Conservation (phyloP, 495 filamentous ascomycete species). For the Cladorrhinum samala region DNA sequence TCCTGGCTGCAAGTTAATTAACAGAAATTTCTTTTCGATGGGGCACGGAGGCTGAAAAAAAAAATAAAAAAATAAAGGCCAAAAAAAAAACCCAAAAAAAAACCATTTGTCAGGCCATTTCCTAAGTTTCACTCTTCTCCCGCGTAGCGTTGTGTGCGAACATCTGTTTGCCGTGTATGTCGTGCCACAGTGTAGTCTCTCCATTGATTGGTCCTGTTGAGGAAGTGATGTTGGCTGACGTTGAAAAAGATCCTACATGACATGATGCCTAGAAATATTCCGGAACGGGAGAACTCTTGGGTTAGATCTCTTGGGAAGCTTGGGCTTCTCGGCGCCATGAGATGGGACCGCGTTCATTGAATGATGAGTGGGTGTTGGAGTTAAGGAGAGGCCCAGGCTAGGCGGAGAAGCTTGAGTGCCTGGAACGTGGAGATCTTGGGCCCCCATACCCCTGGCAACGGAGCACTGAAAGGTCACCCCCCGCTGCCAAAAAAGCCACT, state of each 20-base stretch:
- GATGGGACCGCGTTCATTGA: background rate
- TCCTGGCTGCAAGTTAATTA: background rate
- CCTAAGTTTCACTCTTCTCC: too few species aligned
- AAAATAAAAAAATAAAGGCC: too few species aligned
- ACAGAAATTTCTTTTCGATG: background rate
- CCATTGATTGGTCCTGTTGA: too few species aligned
- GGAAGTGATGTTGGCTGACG: too few species aligned
- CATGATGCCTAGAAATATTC: background rate
- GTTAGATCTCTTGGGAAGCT: background rate
- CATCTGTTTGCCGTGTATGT: too few species aligned
- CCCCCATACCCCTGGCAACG: too few species aligned
- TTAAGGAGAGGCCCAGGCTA: slow-evolving; percentile 2
- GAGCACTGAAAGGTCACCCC: background rate
- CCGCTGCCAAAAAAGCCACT: background rate
- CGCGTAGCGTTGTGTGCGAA: too few species aligned
- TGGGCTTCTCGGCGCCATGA: background rate
- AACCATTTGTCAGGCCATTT: background rate
- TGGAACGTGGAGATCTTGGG: background rate
- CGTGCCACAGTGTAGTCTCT: too few species aligned
- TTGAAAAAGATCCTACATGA: too few species aligned
- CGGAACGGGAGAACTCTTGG: background rate
- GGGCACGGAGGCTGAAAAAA: background rate
- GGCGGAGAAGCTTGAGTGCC: slow-evolving; percentile 2
- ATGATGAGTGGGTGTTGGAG: background rate
- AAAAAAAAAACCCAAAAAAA: too few species aligned